Percentiles rank a stretch among this genome's conserved stretches.
These are phyloP conservation scores for Neltuma alba DNA, from an alignment of 306 rosid species.

Conservation along the genomic window DNA sequence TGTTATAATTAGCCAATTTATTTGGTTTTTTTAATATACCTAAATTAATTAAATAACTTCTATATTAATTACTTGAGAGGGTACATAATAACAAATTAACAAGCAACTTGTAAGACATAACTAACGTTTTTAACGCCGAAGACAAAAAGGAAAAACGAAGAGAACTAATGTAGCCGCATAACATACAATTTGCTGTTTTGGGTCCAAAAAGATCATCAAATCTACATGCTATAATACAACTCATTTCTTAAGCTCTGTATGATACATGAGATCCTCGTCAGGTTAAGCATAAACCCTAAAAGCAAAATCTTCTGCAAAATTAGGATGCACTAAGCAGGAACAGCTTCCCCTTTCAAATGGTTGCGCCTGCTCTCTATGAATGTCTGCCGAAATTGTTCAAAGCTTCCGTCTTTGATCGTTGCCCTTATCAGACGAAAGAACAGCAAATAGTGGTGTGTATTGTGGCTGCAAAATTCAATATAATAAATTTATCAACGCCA, in stretches of 20 bases:
- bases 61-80: too few relatives aligned
- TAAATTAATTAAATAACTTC: too few relatives aligned
- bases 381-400: slow-evolving; percentile 62
- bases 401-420: slow-evolving; percentile 74
- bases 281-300: background rate
- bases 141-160: too few relatives aligned
- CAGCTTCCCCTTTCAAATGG: slow-evolving; percentile 44
- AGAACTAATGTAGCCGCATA: background rate
- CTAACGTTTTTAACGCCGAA: too few relatives aligned
- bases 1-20: too few relatives aligned
- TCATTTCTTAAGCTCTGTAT: background rate
- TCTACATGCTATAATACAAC: background rate
- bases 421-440: slow-evolving; percentile 78
- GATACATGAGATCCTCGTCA: background rate
- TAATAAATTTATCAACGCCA: slow-evolving; percentile 16
- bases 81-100: too few relatives aligned
- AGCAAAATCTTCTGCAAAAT: background rate
- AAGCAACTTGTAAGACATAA: too few relatives aligned
- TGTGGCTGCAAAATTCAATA: slow-evolving; percentile 70
- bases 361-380: slow-evolving; percentile 59
- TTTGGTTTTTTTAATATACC: too few relatives aligned
- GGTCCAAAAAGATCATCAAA: background rate
- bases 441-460: slow-evolving; percentile 80
- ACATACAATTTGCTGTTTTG: background rate
- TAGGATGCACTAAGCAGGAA: slow-evolving; percentile 36